Conservation (phyloP, 352 stramenopile genomes). For the Phytophthora hybrid region DNA sequence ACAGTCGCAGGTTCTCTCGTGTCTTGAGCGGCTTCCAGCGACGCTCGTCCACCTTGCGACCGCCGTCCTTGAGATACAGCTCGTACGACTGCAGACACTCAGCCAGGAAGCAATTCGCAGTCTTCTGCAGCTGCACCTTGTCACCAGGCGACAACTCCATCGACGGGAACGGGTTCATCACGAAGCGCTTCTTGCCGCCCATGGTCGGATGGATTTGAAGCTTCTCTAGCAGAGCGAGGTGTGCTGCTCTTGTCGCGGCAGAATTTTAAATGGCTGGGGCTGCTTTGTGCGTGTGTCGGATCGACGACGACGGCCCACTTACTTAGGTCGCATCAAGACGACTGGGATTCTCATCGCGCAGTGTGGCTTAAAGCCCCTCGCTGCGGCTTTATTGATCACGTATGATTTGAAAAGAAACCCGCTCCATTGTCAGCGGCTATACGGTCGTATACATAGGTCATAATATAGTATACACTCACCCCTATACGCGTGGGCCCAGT, state of each 20-base stretch:
- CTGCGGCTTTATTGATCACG: too few species aligned
- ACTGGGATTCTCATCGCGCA: too few species aligned
- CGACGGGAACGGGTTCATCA: conserved; percentile 49
- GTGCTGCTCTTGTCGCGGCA: conserved; percentile 18
- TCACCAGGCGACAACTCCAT: conserved; percentile 42
- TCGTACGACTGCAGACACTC: conserved; percentile 42
- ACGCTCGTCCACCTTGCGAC: conserved; percentile 39
- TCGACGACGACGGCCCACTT: conserved; percentile 21
- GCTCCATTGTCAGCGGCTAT: too few species aligned
- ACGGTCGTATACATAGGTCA: too few species aligned
- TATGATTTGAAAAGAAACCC: too few species aligned
- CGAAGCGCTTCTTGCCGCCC: conserved; percentile 38
- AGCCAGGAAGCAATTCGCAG: conserved; percentile 32
- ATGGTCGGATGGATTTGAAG: conserved; percentile 27
- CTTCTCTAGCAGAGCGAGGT: not conserved
- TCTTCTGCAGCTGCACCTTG: conserved; percentile 47
- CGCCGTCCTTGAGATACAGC: conserved; percentile 30
- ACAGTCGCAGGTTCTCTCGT: conserved; percentile 41
- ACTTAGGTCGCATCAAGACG: too few species aligned
- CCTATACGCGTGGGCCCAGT: too few species aligned
- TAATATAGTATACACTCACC: too few species aligned
- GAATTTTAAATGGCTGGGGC: conserved; percentile 38
- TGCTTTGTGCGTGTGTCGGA: conserved; percentile 22
- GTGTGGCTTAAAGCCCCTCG: too few species aligned
- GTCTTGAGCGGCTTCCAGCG: conserved; percentile 59